Conservation (phyloP, 2,329 filamentous ascomycete species). For the Fusarium continuum region DNA sequence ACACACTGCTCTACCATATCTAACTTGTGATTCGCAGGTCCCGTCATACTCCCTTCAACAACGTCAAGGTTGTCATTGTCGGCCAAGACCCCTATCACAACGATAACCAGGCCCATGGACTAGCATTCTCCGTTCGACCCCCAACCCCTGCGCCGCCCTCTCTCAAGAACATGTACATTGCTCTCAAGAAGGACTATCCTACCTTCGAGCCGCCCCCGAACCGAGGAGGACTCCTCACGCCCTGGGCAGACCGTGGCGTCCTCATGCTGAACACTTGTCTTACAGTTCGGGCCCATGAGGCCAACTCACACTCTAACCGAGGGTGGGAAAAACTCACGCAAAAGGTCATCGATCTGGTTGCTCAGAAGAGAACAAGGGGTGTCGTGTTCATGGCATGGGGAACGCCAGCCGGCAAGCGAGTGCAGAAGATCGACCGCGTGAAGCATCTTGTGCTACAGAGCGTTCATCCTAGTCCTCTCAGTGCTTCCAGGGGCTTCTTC, state of each 20-base stretch:
- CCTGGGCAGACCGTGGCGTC: constrained; percentile 94
- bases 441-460: constrained; percentile 85
- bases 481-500: constrained; percentile 83
- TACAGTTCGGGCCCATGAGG: constrained; percentile 88
- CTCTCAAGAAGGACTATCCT: constrained; percentile 88
- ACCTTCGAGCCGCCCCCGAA: constrained; percentile 78
- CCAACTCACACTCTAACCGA: constrained; percentile 83
- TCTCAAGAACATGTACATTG: constrained; percentile 92
- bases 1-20: neutral
- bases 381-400: constrained; percentile 98
- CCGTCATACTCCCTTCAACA: constrained; percentile 86
- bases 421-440: constrained; percentile 74
- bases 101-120: constrained; percentile 91
- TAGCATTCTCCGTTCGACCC: constrained; percentile 93
- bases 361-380: constrained; percentile 76
- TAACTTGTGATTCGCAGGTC: constrained; percentile 70
- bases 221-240: constrained; percentile 82
- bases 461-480: constrained; percentile 93
- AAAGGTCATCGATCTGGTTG: constrained; percentile 87
- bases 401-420: constrained; percentile 80
- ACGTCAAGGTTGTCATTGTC: constrained; percentile 90
- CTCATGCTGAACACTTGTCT: constrained; percentile 94
- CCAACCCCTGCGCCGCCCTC: constrained; percentile 90
- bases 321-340: constrained; percentile 97
- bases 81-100: constrained; percentile 99